Evolutionary conservation across 495 filamentous ascomycete genomes (phyloP), one percentile per base, ranked within the genome.

Genomic region (Hamigera avellanea): DNA sequence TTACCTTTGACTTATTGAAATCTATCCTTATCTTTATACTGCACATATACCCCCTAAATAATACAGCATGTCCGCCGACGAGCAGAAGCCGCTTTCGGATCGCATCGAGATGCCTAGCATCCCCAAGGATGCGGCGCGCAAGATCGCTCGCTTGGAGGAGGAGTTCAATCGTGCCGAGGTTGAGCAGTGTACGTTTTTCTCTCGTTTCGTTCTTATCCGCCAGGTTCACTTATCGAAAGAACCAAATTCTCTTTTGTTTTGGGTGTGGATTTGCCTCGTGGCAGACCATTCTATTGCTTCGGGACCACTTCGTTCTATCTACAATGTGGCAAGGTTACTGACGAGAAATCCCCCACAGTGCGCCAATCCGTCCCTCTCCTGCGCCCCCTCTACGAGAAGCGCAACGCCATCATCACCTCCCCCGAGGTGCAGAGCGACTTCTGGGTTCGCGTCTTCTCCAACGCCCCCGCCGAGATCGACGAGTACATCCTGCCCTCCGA

Each of bases 391-490:
- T 93, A 81, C 62, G 59, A 71, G 37, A 78, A 79, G 61, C 81
- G 88, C 52, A 64, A 70, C n/a, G 64, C 70, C 48, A 54, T 82
- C 38, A 69, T 83, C 39, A 56, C 69, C 37, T 60, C 74, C 46
- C 86, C 93, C 50, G 49, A 54, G 9, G 44, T 67, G 4, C 37
- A 57, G 45, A 66, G 67, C 19, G 73, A 83, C 64, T 95, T 95
- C 75, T 95, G 88, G 88, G 64, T 81, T 19, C 67, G 89, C 41
- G 85, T 94, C 28, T 64, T 95, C 50, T 80, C 89, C 53, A 80
- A 86, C 59, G 77, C 85, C 4, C 84, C 87, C 2, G 66, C 67
- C 18, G 81, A 93, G 35, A 73, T 94, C 43, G 87, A 93, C 57
- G 79, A 84, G 53, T 81, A 74, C 61, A 83, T 95, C 49, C 79